Conservation (phyloP, 2,329 filamentous ascomycete species). For the Neofusicoccum ribis region DNA sequence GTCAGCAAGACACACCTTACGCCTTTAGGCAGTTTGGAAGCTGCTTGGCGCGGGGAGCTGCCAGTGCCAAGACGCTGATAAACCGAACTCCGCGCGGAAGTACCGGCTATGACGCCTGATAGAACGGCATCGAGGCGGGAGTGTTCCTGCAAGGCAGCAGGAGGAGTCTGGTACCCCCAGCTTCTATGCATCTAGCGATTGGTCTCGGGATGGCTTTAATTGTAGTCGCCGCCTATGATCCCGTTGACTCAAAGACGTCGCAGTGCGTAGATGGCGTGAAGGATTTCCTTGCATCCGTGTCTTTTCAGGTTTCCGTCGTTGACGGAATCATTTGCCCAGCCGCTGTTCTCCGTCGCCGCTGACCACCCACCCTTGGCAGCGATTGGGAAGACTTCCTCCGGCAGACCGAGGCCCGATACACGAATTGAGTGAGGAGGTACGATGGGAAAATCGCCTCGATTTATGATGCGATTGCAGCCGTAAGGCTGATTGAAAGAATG, state of each 20-base stretch:
- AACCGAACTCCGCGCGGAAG: neutral
- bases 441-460: neutral
- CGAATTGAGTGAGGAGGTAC: neutral
- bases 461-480: neutral
- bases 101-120: neutral
- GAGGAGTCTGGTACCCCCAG: neutral
- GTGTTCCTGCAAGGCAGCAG: conserved; percentile 3
- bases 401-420: neutral
- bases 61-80: neutral
- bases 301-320: neutral
- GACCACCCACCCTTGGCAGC: conserved; percentile 2
- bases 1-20: neutral
- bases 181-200: neutral
- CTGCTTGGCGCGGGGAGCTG: conserved; percentile 12
- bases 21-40: conserved; percentile 8
- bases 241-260: neutral
- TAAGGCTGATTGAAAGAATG: too few relatives aligned
- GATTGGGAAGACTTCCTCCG: neutral
- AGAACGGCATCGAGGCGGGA: neutral
- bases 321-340: neutral
- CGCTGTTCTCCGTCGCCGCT: neutral
- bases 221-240: neutral
- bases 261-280: neutral
- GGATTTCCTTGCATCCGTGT: neutral
- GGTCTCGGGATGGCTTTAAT: neutral